Base-by-base conservation (phyloP, 371 early-diverging fungal genomes). In the Mortierella sp. region DNA sequence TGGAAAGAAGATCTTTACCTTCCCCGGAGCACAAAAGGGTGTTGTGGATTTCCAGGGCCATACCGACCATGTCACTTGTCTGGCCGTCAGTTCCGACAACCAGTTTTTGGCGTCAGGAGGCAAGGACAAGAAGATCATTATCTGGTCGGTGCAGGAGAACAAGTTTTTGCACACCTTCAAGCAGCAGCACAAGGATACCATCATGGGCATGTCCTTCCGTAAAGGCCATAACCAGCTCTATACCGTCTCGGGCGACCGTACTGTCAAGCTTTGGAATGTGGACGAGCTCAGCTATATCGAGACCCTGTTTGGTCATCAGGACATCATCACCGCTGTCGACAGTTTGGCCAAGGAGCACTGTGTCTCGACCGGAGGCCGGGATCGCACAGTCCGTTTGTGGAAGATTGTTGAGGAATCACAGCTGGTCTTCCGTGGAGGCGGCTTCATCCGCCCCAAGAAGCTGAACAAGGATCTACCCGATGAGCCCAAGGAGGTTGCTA, bases 221-320 rank as follows among this genome's bases (percentile, higher is more conserved):
- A 92, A 90, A 85, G 95, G 96, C 69, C 80, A 89, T 40, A 95
- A 97, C 87, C 95, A 97, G 76, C 91, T 99, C 67, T 99, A 98
- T 88, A 96, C 98, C 71, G 93, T 95, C 79, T 97, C 98, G 5
- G 89, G 90, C 64, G 99, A 99, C 86, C 95, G 99, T 73, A 96
- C 97, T 37, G 93, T 99, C 87, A 99, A 99, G 87, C 73, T 98
- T 53, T 99, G 98, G 98, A 97, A 98, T 87, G 90, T 96, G 5
- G 97, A 96, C 82, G 97, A 97, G 82, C 85, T 94, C 80, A 89
- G 93, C 13, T 99, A 98, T 89, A 92, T 99, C 74, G 99, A 99
- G 87, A 98, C 99, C 28, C 87, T 99, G 86, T 98, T 98, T 91
- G 99, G 99, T 28, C 99, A 99, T 86, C 99, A 98, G 89, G 99